phyloP scores from a whole-genome alignment of 257 asterid species.

The Solanum neorickii region DNA sequence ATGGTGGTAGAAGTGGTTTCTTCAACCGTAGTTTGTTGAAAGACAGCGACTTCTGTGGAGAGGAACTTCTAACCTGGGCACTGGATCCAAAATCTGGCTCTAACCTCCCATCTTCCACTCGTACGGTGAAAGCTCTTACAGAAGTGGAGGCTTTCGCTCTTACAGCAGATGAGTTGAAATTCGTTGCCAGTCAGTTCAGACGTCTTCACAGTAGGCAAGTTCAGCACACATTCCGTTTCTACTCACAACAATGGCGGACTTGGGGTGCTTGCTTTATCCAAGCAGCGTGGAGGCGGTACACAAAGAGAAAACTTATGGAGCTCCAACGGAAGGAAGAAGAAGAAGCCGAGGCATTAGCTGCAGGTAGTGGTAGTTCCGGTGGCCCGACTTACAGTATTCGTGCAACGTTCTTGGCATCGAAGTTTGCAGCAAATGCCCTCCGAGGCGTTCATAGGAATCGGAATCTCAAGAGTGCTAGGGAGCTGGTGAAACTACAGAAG shows the following conservation, averaged over 20 bases:
- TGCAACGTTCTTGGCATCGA: constrained; percentile 75
- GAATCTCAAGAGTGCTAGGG: constrained; percentile 75
- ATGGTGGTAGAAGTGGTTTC: constrained; percentile 98
- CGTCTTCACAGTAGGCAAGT: constrained; percentile 95
- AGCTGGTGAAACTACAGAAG: constrained; percentile 68
- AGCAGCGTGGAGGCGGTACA: constrained; percentile 92
- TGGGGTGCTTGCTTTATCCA: constrained; percentile 98
- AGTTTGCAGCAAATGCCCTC: constrained; percentile 79
- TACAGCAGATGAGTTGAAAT: constrained; percentile 80
- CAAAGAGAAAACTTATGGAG: constrained; percentile 68
- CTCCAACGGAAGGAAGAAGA: constrained; percentile 63
- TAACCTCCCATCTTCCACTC: constrained; percentile 86
- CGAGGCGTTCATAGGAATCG: constrained; percentile 86
- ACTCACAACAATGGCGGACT: constrained; percentile 97
- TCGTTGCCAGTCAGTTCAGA: constrained; percentile 91
- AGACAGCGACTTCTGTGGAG: constrained; percentile 95
- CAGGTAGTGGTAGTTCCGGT: constrained; percentile 23
- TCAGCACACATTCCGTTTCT: constrained; percentile 98
- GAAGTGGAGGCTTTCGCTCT: constrained; percentile 94
- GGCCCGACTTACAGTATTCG: constrained; percentile 64
- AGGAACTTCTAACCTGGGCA: constrained; percentile 98
- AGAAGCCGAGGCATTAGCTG: constrained; percentile 29
- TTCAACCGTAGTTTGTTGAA: constrained; percentile 79
- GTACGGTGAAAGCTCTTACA: constrained; percentile 72
- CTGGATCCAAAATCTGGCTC: constrained; percentile 85